Evolutionary conservation across 1,284 basidiomycete genomes (phyloP).

Genomic region (Rhodotorula sp.): DNA sequence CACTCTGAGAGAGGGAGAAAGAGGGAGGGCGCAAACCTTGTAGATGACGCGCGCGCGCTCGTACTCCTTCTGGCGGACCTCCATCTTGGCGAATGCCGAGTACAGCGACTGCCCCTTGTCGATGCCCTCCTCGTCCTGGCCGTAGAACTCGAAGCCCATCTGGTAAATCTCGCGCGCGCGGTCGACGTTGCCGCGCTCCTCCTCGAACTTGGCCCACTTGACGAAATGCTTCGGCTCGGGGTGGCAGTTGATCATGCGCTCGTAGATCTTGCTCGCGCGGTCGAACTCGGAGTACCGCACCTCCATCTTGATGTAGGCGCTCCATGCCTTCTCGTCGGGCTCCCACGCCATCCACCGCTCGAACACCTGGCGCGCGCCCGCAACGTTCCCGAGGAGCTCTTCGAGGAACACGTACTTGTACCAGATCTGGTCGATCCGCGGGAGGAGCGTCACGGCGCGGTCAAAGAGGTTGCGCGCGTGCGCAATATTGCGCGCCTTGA

Average conservation of each 20-base stretch:
- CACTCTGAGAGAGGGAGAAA: neutral
- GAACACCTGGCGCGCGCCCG: constrained; percentile 94
- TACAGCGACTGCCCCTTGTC: constrained; percentile 97
- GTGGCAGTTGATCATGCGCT: constrained; percentile 88
- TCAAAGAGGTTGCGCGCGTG: constrained; percentile 97
- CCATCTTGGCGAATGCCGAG: constrained; percentile 96
- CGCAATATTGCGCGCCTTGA: constrained; percentile 94
- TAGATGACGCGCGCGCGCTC: constrained; percentile 96
- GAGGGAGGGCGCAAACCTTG: constrained; percentile 62
- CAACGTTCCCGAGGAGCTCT: constrained; percentile 92
- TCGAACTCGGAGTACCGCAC: constrained; percentile 89
- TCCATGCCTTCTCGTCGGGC: constrained; percentile 99
- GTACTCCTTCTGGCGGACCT: constrained; percentile 91
- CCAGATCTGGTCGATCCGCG: constrained; percentile 71
- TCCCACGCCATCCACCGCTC: constrained; percentile 99
- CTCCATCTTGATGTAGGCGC: constrained; percentile 96
- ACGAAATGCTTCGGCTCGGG: constrained; percentile 96
- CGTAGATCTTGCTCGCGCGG: constrained; percentile 88
- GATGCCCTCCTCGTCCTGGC: constrained; percentile 94
- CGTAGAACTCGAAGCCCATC: constrained; percentile 94
- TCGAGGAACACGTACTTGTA: constrained; percentile 77
- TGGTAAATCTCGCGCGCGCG: constrained; percentile 96
- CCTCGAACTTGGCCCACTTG: constrained; percentile 95
- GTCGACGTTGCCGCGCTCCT: constrained; percentile 72
- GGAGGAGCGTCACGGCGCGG: constrained; percentile 90